Evolutionary conservation across 306 rosid species (phyloP), one percentile per base, ranked within the genome.

Genomic region (Acacia crassicarpa): DNA sequence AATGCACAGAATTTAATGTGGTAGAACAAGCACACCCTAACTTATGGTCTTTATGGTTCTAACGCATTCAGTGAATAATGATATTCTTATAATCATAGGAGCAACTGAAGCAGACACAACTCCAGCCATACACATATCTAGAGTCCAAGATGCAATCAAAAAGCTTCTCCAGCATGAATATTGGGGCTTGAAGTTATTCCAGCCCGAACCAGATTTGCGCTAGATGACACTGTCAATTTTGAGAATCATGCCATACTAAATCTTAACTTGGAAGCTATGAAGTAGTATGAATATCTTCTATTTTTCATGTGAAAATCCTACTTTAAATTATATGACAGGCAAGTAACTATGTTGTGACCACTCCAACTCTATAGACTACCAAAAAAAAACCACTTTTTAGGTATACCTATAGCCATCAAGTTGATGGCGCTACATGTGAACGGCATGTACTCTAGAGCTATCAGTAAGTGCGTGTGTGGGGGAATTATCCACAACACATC

Each of bases 61-160:
- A 93, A 97, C 94, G 38, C 85, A 84, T 82, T 65, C 88, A 6
- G 89, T 92, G 67, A 91, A 89, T 75, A 94, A 91, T 72, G 99
- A 95, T 86, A 86, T 93, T 75, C 75, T 91, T 83, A 93, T 93
- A 85, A 81, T 91, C 88, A 85, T 95, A 68, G 96, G 95, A 87
- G 88, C 83, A 78, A 82, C 84, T 27, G 85, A 88, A 88, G 87
- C 74, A 77, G 89, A 80, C n/a, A 85, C 84, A 75, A 85, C 66
- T 49, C 83, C 83, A 77, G 54, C 85, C 17, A 77, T 71, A 76
- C 79, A 84, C 44, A 79, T 86, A 80, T 70, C 71, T 38, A 92
- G 77, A 88, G 90, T 93, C 74, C 86, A 87, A 91, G 89, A 89
- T 78, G 88, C 93, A 45, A 89, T 93, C 33, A 77, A 83, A 23